Conservation (phyloP, 306 rosid genomes). For the Astragalus glycyphyllos region DNA sequence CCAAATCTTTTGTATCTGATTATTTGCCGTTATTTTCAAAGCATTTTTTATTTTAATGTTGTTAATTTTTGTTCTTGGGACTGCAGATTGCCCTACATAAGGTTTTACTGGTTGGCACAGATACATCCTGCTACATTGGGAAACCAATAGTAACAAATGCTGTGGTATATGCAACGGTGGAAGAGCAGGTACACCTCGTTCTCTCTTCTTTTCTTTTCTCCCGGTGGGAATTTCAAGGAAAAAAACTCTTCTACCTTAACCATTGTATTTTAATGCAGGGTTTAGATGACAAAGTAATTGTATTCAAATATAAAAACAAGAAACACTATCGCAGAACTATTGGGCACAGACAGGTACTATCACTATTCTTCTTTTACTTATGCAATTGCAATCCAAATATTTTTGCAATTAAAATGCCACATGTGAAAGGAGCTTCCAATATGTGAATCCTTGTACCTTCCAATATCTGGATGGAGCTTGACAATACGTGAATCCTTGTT, state of each 20-base stretch:
- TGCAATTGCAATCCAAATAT: conserved; percentile 5
- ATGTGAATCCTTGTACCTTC: neutral
- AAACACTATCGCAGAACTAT: conserved; percentile 84
- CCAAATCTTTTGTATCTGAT: neutral
- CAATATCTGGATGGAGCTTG: conserved; percentile 16
- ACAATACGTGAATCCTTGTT: conserved; percentile 1
- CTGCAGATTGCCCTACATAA: conserved; percentile 81
- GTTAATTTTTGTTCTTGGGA: conserved; percentile 39
- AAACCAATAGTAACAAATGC: conserved; percentile 95
- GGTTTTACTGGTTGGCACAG: conserved; percentile 94
- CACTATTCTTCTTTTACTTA: conserved; percentile 11
- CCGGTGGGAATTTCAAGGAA: neutral
- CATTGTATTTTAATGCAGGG: conserved; percentile 57
- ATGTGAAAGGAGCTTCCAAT: no score
- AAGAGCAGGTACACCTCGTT: conserved; percentile 75
- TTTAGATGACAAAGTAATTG: conserved; percentile 75
- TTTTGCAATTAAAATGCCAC: neutral
- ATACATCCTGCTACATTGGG: conserved; percentile 78
- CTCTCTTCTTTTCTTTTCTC: conserved; percentile 1
- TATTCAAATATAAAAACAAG: conserved; percentile 92
- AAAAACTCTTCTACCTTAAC: conserved; percentile 20
- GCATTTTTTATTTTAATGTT: neutral
- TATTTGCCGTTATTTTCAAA: neutral
- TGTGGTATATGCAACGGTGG: conserved; percentile 93
- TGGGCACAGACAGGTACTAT: conserved; percentile 90